A percentile compares a stretch with the other conserved stretches of the same genome.
phyloP scores from a whole-genome alignment of 176 grass and related monocot species.

The Aegilops tauschii region DNA sequence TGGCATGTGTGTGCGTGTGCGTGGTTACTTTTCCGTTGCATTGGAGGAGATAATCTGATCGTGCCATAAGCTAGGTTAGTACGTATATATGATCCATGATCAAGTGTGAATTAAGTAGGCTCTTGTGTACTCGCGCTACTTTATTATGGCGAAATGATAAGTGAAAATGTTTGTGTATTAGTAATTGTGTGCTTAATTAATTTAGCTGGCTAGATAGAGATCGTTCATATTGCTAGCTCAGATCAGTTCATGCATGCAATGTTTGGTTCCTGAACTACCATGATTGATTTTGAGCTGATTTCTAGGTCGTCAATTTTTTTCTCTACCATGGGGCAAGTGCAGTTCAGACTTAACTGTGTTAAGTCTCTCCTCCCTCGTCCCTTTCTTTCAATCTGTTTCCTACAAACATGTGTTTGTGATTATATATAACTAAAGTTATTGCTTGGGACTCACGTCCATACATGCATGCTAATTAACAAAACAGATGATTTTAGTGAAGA shows the following conservation, averaged over 20 bases:
- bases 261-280: slow-evolving; percentile 11
- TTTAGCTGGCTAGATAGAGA: background rate
- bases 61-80: background rate
- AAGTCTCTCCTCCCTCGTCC: background rate
- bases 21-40: background rate
- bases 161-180: background rate
- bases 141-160: background rate
- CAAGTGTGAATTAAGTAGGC: background rate
- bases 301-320: background rate
- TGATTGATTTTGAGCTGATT: slow-evolving; percentile 10
- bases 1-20: background rate
- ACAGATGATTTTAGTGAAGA: background rate
- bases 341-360: slow-evolving; percentile 3
- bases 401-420: slow-evolving; percentile 12
- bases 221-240: background rate
- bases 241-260: background rate
- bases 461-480: background rate
- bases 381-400: slow-evolving; percentile 10
- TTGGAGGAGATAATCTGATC: background rate
- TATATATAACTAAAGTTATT: background rate
- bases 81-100: background rate
- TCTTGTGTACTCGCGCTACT: too few relatives aligned
- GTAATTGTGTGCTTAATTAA: background rate
- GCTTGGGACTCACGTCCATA: background rate
- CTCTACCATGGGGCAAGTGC: background rate